Evolutionary conservation across 805 yeast species (phyloP).

Genomic region (Yarrowia osloensis): DNA sequence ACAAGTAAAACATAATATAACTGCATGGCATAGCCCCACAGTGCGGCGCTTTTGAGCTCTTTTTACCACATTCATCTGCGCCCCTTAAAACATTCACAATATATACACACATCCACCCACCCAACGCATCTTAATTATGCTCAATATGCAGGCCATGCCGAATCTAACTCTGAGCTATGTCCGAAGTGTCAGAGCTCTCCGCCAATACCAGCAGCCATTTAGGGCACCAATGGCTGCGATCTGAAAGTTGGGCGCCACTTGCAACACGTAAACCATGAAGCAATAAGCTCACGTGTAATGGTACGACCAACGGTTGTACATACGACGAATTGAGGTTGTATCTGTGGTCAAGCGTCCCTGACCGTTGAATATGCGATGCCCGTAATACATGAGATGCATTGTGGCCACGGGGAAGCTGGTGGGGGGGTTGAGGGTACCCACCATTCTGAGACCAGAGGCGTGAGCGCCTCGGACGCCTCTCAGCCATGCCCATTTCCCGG

Average conservation of each 20-base stretch:
- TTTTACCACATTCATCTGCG: not conserved
- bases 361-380: conserved; percentile 20
- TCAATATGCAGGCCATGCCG: conserved; percentile 1
- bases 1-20: not conserved
- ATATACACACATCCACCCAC: too few relatives aligned
- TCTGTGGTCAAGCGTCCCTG: not conserved
- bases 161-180: not conserved
- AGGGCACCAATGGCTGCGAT: not conserved
- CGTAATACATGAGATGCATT: not conserved
- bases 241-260: not conserved
- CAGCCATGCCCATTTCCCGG: not conserved
- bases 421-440: too few relatives aligned
- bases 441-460: not conserved
- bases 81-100: not conserved
- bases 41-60: conserved; percentile 1
- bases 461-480: not conserved
- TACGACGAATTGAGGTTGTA: not conserved
- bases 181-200: not conserved
- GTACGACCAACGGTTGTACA: not conserved
- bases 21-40: not conserved
- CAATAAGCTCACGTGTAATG: not conserved
- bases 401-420: too few relatives aligned
- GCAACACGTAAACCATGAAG: not conserved
- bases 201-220: not conserved
- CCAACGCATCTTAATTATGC: not conserved